These are phyloP conservation scores for Trichophyton schoenleinii DNA, from an alignment of 2,329 filamentous ascomycete species.

Conservation along the genomic window DNA sequence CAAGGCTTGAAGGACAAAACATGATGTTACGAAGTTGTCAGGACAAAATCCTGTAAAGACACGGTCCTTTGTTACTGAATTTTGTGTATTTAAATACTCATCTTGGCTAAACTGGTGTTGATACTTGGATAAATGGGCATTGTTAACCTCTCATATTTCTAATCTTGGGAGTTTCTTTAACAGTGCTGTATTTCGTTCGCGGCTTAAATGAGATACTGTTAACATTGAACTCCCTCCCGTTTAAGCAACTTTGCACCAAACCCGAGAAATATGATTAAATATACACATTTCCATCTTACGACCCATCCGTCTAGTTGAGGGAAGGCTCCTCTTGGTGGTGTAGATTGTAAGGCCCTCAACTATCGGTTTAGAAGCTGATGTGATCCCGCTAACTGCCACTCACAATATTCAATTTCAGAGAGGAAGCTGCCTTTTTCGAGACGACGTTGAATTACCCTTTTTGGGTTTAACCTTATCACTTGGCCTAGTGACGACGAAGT, in stretches of 20 bases:
- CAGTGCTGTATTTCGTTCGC: neutral
- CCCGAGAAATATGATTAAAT: no score
- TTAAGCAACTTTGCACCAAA: neutral
- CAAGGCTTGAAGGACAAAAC: constrained; percentile 52
- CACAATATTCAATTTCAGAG: no score
- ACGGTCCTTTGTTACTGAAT: no score
- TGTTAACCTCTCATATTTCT: neutral
- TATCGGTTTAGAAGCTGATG: no score
- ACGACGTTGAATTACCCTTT: neutral
- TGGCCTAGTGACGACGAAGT: no score
- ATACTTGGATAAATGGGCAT: neutral
- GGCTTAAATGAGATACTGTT: neutral
- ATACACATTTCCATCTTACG: no score
- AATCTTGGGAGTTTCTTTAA: neutral
- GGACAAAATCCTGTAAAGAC: neutral
- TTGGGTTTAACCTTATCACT: neutral
- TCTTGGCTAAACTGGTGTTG: neutral
- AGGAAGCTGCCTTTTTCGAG: neutral
- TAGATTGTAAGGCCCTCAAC: no score
- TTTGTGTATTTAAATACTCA: no score
- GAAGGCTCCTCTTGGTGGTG: no score
- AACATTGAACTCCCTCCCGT: neutral
- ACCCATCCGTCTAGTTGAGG: no score
- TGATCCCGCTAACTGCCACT: no score
- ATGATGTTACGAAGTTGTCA: constrained; percentile 44